A percentile compares a stretch with the other conserved stretches of the same genome.
Evolutionary conservation across 2,329 filamentous ascomycete species (phyloP).

Genomic region (Hypoxylon sp.): DNA sequence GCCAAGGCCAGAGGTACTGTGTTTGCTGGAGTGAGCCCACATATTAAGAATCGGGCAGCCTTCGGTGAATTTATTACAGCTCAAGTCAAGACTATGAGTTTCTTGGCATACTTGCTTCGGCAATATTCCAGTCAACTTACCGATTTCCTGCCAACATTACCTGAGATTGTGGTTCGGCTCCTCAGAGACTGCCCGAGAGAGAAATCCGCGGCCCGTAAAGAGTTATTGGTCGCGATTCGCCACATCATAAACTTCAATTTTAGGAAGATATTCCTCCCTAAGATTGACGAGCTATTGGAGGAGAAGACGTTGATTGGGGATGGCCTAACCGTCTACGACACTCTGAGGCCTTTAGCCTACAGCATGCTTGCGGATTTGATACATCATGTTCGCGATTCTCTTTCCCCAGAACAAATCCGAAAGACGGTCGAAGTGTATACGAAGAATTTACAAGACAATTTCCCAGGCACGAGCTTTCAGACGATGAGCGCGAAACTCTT

Average conservation of each 20-base stretch:
- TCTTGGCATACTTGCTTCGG: conserved; percentile 90
- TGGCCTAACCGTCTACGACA: conserved; percentile 95
- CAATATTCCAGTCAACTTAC: conserved; percentile 88
- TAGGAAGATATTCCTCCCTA: conserved; percentile 90
- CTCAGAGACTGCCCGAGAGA: conserved; percentile 95
- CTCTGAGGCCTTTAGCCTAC: conserved; percentile 93
- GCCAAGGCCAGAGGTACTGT: conserved; percentile 82
- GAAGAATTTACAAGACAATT: conserved; percentile 92
- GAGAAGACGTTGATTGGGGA: conserved; percentile 95
- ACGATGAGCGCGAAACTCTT: conserved; percentile 99
- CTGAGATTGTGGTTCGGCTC: conserved; percentile 89
- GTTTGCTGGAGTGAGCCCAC: conserved; percentile 92
- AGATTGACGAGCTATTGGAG: conserved; percentile 95
- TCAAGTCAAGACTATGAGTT: conserved; percentile 99
- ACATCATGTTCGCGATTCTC: conserved; percentile 92
- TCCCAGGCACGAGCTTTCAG: conserved; percentile 97
- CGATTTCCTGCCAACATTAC: conserved; percentile 88
- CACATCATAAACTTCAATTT: conserved; percentile 99
- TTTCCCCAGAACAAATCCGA: conserved; percentile 90
- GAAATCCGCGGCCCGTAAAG: conserved; percentile 93
- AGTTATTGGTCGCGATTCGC: conserved; percentile 93
- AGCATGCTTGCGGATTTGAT: conserved; percentile 99
- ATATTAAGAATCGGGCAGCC: conserved; percentile 91
- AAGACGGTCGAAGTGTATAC: conserved; percentile 98
- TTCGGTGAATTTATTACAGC: conserved; percentile 98